These are phyloP conservation scores for Marasmius fiardii DNA, from an alignment of 1,284 basidiomycete genomes.

Conservation along the genomic window DNA sequence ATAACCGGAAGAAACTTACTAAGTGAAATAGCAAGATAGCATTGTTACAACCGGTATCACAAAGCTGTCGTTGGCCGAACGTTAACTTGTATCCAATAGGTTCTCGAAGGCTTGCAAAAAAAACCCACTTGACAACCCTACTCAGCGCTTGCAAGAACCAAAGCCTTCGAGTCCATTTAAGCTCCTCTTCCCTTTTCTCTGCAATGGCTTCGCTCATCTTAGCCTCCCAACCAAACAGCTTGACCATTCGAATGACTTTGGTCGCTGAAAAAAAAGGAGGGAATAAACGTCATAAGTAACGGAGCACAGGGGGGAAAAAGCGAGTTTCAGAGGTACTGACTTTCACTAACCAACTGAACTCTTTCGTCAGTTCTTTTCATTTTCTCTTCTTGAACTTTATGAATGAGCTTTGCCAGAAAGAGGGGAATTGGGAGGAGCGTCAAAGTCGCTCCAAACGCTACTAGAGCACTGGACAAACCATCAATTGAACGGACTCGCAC, in stretches of 20 bases:
- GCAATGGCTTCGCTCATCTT: slow-evolving; percentile 40
- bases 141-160: background rate
- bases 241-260: slow-evolving; percentile 42
- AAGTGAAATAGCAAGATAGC: background rate
- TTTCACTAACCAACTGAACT: slow-evolving; percentile 30
- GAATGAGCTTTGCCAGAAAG: slow-evolving; percentile 32
- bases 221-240: slow-evolving; percentile 60
- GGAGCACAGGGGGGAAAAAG: too few species aligned
- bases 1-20: background rate
- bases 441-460: slow-evolving; percentile 52
- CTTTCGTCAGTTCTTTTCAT: slow-evolving; percentile 41
- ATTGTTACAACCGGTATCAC: slow-evolving; percentile 1
- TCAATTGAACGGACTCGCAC: background rate
- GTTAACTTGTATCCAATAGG: background rate
- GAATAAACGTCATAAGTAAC: too few species aligned
- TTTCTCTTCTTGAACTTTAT: slow-evolving; percentile 26
- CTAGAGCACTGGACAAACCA: slow-evolving; percentile 32
- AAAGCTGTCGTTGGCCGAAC: background rate
- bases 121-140: background rate
- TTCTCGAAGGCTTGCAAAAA: background rate
- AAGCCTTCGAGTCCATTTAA: background rate
- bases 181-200: slow-evolving; percentile 13
- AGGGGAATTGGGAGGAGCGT: slow-evolving; percentile 50
- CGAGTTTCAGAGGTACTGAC: too few species aligned
- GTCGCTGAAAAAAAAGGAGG: slow-evolving; percentile 24